These are phyloP conservation scores for Didymella glomerata DNA, from an alignment of 2,329 filamentous ascomycete species.

Conservation along the genomic window DNA sequence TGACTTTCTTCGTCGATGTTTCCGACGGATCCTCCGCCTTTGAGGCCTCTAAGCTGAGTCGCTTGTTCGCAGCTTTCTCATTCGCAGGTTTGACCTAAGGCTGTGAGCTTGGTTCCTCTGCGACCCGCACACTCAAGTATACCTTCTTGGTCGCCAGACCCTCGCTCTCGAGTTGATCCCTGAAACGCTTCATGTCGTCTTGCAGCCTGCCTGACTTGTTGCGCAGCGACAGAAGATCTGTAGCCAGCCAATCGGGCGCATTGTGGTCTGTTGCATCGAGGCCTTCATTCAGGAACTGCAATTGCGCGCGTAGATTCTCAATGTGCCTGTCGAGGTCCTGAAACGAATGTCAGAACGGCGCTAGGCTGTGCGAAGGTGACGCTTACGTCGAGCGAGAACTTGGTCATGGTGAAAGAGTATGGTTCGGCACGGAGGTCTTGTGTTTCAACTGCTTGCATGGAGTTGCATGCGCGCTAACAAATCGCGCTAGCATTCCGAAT, in stretches of 20 bases:
- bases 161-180: constrained; percentile 39
- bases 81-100: constrained; percentile 30
- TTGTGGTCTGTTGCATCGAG: constrained; percentile 48
- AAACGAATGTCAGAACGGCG: constrained; percentile 25
- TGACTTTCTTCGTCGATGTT: constrained; percentile 12
- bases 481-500: constrained; percentile 8
- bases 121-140: background rate
- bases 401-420: constrained; percentile 31
- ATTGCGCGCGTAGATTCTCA: constrained; percentile 39
- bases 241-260: constrained; percentile 48
- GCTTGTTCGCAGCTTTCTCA: constrained; percentile 35
- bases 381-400: constrained; percentile 42
- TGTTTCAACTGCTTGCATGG: constrained; percentile 17
- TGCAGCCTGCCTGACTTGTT: constrained; percentile 45
- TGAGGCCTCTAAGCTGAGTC: constrained; percentile 41
- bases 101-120: constrained; percentile 15
- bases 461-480: constrained; percentile 13
- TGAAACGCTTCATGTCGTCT: constrained; percentile 48
- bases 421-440: constrained; percentile 13
- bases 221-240: constrained; percentile 44
- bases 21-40: constrained; percentile 17
- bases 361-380: constrained; percentile 8
- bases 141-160: constrained; percentile 40
- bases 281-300: constrained; percentile 42
- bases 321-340: constrained; percentile 48